These are phyloP conservation scores for Trichoderma semiorbis DNA, from an alignment of 2,329 filamentous ascomycete genomes.

Conservation along the genomic window DNA sequence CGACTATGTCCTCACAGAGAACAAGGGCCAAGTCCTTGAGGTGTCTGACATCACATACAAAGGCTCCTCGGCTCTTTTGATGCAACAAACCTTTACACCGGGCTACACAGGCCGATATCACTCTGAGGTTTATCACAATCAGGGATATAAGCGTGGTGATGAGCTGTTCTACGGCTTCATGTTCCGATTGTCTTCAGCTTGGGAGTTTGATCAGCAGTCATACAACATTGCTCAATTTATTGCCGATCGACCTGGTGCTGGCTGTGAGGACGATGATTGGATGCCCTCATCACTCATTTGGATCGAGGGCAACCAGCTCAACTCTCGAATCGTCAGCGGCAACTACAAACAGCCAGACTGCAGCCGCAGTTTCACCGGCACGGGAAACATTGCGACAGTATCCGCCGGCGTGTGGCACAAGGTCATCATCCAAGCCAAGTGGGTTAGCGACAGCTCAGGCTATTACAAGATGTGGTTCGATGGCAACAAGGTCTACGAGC, in stretches of 20 bases:
- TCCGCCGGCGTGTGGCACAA: constrained; percentile 45
- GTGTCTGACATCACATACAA: constrained; percentile 41
- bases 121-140: constrained; percentile 42
- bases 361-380: constrained; percentile 19
- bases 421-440: constrained; percentile 43
- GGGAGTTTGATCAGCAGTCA: constrained; percentile 43
- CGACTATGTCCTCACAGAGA: constrained; percentile 37
- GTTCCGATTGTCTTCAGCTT: constrained; percentile 44
- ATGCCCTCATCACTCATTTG: constrained; percentile 50
- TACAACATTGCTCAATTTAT: constrained; percentile 52
- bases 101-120: constrained; percentile 45
- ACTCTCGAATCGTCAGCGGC: constrained; percentile 36
- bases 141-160: constrained; percentile 44
- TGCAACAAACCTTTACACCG: constrained; percentile 42
- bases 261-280: constrained; percentile 41
- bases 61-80: constrained; percentile 39
- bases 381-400: constrained; percentile 36
- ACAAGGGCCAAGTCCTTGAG: constrained; percentile 41
- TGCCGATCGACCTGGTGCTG: constrained; percentile 42
- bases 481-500: constrained; percentile 40
- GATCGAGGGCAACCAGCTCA: constrained; percentile 41
- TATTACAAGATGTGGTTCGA: constrained; percentile 47
- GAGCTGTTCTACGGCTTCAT: constrained; percentile 48
- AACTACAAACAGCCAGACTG: constrained; percentile 27
- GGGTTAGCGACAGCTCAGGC: constrained; percentile 42